These are phyloP conservation scores for Fragaria nilgerrensis DNA, from an alignment of 306 rosid species.

Conservation along the genomic window DNA sequence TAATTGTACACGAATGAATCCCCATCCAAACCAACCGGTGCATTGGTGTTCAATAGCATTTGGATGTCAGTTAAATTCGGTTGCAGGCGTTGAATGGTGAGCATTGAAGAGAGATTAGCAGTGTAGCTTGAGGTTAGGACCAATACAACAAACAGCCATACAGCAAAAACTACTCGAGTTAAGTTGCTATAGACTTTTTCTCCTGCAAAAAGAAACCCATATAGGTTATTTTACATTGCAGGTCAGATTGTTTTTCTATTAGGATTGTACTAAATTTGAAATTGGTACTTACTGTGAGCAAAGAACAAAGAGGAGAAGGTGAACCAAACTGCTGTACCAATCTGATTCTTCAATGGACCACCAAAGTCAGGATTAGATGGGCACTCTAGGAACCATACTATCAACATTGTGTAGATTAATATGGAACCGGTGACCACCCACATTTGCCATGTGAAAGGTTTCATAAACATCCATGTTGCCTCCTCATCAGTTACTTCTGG, in stretches of 20 bases:
- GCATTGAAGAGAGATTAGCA: conserved; percentile 59
- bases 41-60: conserved; percentile 39
- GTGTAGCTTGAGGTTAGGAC: conserved; percentile 63
- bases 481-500: conserved; percentile 32
- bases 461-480: conserved; percentile 59
- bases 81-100: conserved; percentile 38
- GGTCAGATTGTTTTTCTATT: not conserved
- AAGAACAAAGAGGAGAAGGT: conserved; percentile 70
- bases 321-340: conserved; percentile 57
- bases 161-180: conserved; percentile 41
- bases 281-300: conserved; percentile 60
- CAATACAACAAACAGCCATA: conserved; percentile 52
- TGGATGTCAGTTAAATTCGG: conserved; percentile 33
- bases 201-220: conserved; percentile 28
- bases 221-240: not conserved
- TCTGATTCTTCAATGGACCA: conserved; percentile 48
- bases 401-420: conserved; percentile 51
- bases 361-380: conserved; percentile 43
- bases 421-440: conserved; percentile 44
- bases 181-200: conserved; percentile 42
- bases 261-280: not conserved
- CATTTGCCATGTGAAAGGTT: conserved; percentile 67
- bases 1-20: conserved; percentile 54
- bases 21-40: conserved; percentile 44
- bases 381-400: conserved; percentile 61